Evolutionary conservation across 176 grass and related monocot genomes (phyloP), one percentile per base, ranked within the genome.

Genomic region (Carex kokanica): DNA sequence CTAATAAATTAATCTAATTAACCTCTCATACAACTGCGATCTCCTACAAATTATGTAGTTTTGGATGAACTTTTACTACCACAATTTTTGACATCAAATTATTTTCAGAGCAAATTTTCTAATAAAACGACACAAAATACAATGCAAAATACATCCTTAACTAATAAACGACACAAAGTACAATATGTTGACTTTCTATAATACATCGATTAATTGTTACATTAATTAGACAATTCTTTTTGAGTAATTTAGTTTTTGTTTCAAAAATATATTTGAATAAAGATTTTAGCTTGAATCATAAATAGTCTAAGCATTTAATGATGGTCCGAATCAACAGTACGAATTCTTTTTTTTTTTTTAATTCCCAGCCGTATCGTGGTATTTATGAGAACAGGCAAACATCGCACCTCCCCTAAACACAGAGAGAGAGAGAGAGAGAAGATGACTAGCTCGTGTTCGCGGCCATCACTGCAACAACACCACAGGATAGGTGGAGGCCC

Each of bases 381-480:
- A 81, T 81, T 38, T 63, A 81, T 81, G 25, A 2, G 8, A 20
- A 69, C 16, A 41, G 34, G 6, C 17, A 81, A 80, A 36, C 17
- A 36, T 54, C 53, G n/a, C 13, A 23, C 3, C 56, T 60, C 17
- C 21, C 18, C 79, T 60, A 40, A 61, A n/a, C n/a, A n/a, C n/a
- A n/a, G n/a, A n/a, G 13, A 2, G 43, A 79, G 23, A 25, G 47
- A 81, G 59, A 64, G 8, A 49, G 54, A 81, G n/a, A 51, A 15
- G 14, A 94, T 89, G 92, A 74, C 89, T 68, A 84, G 32, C 47
- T 60, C 84, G 32, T 45, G 61, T 5, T 63, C 80, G 14, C 32
- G 88, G 79, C 72, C 88, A 49, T 66, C 86, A 27, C 45, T 57
- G 78, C 88, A 67, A 86, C 88, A 91, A 84, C 80, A 81, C 68